Percentiles rank a stretch among this genome's conserved stretches.
Conservation (phyloP, 2,329 filamentous ascomycete species). For the Aureobasidium sp. region DNA sequence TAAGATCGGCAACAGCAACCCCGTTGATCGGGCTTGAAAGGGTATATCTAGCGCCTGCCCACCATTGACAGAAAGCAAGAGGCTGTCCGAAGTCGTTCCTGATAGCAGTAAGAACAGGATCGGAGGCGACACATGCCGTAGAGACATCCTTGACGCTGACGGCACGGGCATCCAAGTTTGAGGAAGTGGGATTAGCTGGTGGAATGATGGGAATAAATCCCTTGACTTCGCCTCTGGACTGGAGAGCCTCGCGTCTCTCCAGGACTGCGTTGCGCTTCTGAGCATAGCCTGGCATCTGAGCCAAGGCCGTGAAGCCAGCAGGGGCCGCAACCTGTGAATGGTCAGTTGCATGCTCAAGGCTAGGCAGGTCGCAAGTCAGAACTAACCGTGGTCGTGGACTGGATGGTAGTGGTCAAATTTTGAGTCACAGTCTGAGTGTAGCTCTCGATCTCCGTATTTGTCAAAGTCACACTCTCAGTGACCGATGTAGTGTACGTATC, state of each 20-base stretch:
- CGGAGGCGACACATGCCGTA: background rate
- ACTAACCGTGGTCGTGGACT: background rate
- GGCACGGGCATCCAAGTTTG: background rate
- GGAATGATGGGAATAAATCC: background rate
- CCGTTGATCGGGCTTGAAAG: background rate
- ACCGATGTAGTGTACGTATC: background rate
- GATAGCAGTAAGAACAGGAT: background rate
- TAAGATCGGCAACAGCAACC: background rate
- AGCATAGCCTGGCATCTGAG: background rate
- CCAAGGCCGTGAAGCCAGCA: background rate
- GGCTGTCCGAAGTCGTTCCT: slow-evolving; percentile 4
- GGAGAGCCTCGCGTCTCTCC: background rate
- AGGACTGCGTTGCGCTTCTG: background rate
- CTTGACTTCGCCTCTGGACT: background rate
- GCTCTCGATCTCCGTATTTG: background rate
- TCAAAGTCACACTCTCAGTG: background rate
- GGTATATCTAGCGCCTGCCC: background rate
- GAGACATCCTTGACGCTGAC: background rate
- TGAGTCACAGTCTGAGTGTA: background rate
- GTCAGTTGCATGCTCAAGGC: too few species aligned
- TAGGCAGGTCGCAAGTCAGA: background rate
- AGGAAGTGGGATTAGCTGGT: background rate
- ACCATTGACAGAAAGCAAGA: slow-evolving; percentile 9
- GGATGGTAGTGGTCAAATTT: background rate
- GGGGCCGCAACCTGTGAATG: background rate